Conservation (phyloP, 2,329 filamentous ascomycete species). For the Mycosphaerella arachidis region DNA sequence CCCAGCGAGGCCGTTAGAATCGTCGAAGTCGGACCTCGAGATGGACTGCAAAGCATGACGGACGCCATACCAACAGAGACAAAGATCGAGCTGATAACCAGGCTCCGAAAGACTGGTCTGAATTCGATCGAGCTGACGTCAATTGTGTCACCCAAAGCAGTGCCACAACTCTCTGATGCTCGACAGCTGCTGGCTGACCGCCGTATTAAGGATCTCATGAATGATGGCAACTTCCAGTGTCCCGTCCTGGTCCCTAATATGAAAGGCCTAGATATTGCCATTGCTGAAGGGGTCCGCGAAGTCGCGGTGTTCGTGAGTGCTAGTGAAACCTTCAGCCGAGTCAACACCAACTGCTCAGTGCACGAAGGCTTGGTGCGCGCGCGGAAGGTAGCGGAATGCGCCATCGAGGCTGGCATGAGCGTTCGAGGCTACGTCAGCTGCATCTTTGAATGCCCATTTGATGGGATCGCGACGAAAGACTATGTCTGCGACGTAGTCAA, state of each 20-base stretch:
- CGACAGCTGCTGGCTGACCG: slow-evolving; percentile 8
- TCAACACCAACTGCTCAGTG: slow-evolving; percentile 41
- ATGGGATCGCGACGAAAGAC: slow-evolving; percentile 17
- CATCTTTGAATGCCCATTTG: slow-evolving; percentile 41
- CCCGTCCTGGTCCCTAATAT: slow-evolving; percentile 41
- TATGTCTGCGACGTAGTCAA: slow-evolving; percentile 14
- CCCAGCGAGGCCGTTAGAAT: slow-evolving; percentile 39
- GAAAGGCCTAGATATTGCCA: slow-evolving; percentile 56
- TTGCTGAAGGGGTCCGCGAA: slow-evolving; percentile 33
- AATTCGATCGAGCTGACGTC: slow-evolving; percentile 50
- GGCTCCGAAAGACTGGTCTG: slow-evolving; percentile 46
- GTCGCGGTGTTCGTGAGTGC: slow-evolving; percentile 41
- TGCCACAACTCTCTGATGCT: slow-evolving; percentile 42
- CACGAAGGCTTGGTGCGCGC: slow-evolving; percentile 36
- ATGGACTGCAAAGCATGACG: slow-evolving; percentile 53
- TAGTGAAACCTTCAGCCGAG: slow-evolving; percentile 40
- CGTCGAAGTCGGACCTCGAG: slow-evolving; percentile 51
- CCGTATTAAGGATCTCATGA: neutral
- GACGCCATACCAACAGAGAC: slow-evolving; percentile 45
- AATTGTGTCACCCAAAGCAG: slow-evolving; percentile 51
- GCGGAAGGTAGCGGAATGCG: slow-evolving; percentile 28
- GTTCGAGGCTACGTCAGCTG: slow-evolving; percentile 40
- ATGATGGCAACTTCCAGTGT: neutral
- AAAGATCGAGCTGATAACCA: slow-evolving; percentile 47
- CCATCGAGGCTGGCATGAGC: slow-evolving; percentile 24